phyloP scores from a whole-genome alignment of 2,329 filamentous ascomycete genomes.

The Arachnomyces sp. region DNA sequence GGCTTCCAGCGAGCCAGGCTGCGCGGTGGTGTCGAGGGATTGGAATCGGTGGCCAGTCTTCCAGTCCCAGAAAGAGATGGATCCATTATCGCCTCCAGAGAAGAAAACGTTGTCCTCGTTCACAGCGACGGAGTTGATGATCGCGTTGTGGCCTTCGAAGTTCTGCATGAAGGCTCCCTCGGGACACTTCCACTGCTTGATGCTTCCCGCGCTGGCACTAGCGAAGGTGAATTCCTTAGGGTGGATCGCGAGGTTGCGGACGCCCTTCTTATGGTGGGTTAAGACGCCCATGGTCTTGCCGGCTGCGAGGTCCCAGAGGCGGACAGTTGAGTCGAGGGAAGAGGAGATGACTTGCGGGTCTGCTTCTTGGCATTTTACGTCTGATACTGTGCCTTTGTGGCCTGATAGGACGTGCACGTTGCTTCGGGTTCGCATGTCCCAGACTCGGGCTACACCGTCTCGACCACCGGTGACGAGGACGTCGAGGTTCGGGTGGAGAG shows the following conservation, averaged over 20 bases:
- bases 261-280: constrained; percentile 97
- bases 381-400: constrained; percentile 82
- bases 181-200: constrained; percentile 99
- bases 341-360: constrained; percentile 91
- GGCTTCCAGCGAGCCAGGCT: constrained; percentile 87
- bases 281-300: constrained; percentile 93
- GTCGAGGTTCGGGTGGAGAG: constrained; percentile 89
- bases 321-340: constrained; percentile 85
- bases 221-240: constrained; percentile 95
- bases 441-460: constrained; percentile 88
- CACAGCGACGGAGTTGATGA: constrained; percentile 87
- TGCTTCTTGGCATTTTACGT: constrained; percentile 86
- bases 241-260: constrained; percentile 74
- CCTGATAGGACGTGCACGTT: constrained; percentile 91
- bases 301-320: constrained; percentile 91
- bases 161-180: constrained; percentile 99
- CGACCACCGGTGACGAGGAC: constrained; percentile 90
- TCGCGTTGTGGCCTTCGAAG: constrained; percentile 90
- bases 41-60: constrained; percentile 93
- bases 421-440: constrained; percentile 95
- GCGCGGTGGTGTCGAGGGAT: constrained; percentile 78
- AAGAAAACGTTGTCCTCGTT: constrained; percentile 96
- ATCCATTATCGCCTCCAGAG: constrained; percentile 90
- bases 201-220: constrained; percentile 79
- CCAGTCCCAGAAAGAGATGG: constrained; percentile 98